phyloP scores from a whole-genome alignment of 768 basidiomycete genomes.

The Suillus variegatus region DNA sequence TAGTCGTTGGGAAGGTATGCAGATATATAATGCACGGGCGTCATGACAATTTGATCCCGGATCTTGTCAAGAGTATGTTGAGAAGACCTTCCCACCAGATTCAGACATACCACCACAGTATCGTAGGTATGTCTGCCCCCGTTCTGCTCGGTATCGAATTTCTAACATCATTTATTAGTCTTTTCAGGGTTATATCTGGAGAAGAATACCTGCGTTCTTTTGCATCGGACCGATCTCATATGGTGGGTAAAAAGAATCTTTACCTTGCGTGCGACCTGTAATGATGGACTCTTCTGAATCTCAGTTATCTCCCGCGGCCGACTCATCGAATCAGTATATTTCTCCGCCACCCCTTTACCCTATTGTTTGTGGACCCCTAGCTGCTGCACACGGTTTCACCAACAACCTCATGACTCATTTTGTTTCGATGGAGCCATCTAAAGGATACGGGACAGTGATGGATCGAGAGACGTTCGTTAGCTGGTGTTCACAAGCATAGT shows the following conservation, averaged over 20 bases:
- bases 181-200: slow-evolving; percentile 63
- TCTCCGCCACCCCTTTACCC: slow-evolving; percentile 52
- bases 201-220: slow-evolving; percentile 55
- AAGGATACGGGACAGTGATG: slow-evolving; percentile 45
- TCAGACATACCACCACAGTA: slow-evolving; percentile 33
- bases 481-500: slow-evolving; percentile 23
- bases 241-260: slow-evolving; percentile 45
- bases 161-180: slow-evolving; percentile 36
- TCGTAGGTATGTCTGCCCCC: slow-evolving; percentile 40
- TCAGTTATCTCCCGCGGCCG: slow-evolving; percentile 9
- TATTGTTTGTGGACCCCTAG: slow-evolving; percentile 46
- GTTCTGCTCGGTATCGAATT: slow-evolving; percentile 11
- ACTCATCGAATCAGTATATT: slow-evolving; percentile 33
- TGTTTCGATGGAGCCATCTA: slow-evolving; percentile 46
- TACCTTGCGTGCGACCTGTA: slow-evolving; percentile 13
- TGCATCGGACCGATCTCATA: slow-evolving; percentile 77
- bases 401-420: slow-evolving; percentile 64
- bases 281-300: slow-evolving; percentile 1
- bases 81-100: slow-evolving; percentile 42
- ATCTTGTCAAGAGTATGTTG: slow-evolving; percentile 44
- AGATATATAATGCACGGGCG: not conserved
- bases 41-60: slow-evolving; percentile 18
- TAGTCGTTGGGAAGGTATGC: slow-evolving; percentile 50
- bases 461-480: slow-evolving; percentile 24
- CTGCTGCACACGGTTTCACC: slow-evolving; percentile 37